These are phyloP conservation scores for Alloascoidea africana DNA, from an alignment of 805 yeast species.

Conservation along the genomic window DNA sequence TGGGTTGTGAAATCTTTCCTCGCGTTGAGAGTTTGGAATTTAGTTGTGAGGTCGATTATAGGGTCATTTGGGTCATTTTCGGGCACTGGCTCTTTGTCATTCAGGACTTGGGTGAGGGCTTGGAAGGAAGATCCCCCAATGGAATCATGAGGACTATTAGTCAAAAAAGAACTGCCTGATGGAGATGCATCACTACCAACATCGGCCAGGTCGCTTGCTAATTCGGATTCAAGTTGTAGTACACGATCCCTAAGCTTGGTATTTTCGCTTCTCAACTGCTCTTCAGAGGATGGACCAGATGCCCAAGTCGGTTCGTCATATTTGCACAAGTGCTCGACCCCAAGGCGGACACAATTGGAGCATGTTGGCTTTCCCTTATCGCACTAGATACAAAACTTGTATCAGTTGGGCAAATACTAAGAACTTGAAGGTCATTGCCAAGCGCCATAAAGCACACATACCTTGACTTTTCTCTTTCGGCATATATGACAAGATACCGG, in stretches of 20 bases:
- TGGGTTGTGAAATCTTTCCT: not conserved
- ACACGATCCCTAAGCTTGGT: not conserved
- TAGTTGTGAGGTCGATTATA: not conserved
- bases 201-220: too few species aligned
- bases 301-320: conserved; percentile 1
- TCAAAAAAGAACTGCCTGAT: too few species aligned
- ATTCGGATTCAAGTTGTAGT: not conserved
- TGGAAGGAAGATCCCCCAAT: too few species aligned
- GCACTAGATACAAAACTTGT: too few species aligned
- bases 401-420: too few species aligned
- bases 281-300: not conserved
- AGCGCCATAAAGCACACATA: too few species aligned
- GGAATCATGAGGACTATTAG: too few species aligned
- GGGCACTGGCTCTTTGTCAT: too few species aligned
- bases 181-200: too few species aligned
- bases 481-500: conserved; percentile 1
- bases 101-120: too few species aligned
- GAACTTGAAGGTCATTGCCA: too few species aligned
- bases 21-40: conserved; percentile 2
- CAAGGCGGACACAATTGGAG: not conserved
- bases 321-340: not conserved
- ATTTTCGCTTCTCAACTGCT: not conserved
- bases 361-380: conserved; percentile 1
- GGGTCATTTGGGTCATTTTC: too few species aligned
- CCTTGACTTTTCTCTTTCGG: conserved; percentile 1